Conservation (phyloP, 495 filamentous ascomycete genomes). For the Evernia prunastri region DNA sequence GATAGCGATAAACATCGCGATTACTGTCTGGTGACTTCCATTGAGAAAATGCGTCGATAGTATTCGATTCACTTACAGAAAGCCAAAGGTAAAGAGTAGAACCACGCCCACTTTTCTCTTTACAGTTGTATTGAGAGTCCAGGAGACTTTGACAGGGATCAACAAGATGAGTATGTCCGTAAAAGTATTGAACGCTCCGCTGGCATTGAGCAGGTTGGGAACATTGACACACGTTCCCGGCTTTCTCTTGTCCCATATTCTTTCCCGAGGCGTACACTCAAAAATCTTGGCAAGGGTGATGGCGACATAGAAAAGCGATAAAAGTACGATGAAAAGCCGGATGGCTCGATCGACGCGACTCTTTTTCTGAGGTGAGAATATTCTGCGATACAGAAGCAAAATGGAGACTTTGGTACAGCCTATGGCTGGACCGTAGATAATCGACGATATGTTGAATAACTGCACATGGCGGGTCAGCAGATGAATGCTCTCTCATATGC, state of each 20-base stretch:
- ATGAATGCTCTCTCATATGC: constrained; percentile 12
- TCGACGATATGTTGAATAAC: constrained; percentile 35
- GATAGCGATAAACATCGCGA: not conserved
- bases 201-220: constrained; percentile 31
- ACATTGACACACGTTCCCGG: constrained; percentile 33
- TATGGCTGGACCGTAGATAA: constrained; percentile 36
- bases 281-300: constrained; percentile 35
- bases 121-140: constrained; percentile 30
- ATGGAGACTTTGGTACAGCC: constrained; percentile 38
- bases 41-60: not conserved
- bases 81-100: constrained; percentile 35
- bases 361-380: constrained; percentile 33
- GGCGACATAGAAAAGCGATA: constrained; percentile 32
- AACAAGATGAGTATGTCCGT: constrained; percentile 38
- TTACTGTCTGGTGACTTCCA: not conserved
- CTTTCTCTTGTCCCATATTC: constrained; percentile 30
- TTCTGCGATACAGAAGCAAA: constrained; percentile 35
- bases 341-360: constrained; percentile 32
- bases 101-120: constrained; percentile 30
- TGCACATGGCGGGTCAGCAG: not conserved
- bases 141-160: constrained; percentile 33
- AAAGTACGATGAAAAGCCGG: constrained; percentile 30
- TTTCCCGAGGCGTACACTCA: constrained; percentile 31
- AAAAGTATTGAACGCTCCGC: constrained; percentile 34
- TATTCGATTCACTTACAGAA: constrained; percentile 27